Percentiles rank a stretch among this genome's conserved stretches.
phyloP scores from a whole-genome alignment of 2,329 filamentous ascomycete genomes.

The Talaromyces sp. region DNA sequence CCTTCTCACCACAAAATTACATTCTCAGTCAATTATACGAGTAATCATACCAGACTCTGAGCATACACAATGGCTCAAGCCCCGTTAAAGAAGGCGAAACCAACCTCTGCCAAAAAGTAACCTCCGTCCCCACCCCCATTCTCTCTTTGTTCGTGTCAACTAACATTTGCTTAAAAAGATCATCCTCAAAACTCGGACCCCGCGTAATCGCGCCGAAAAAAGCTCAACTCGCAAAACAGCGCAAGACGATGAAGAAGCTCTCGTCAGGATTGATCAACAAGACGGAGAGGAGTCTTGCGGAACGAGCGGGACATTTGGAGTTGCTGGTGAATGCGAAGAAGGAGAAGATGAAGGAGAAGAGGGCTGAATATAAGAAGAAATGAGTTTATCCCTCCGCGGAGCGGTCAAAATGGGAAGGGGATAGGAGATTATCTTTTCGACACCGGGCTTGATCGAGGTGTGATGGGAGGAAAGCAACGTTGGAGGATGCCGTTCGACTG shows the following conservation, averaged over 20 bases:
- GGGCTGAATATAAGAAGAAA: conserved; percentile 19
- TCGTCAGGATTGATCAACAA: conserved; percentile 59
- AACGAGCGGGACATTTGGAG: conserved; percentile 68
- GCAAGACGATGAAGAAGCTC: conserved; percentile 62
- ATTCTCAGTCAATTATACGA: background rate
- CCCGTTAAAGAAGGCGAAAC: conserved; percentile 16
- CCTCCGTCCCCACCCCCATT: too few relatives aligned
- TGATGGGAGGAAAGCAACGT: background rate
- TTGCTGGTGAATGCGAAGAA: conserved; percentile 65
- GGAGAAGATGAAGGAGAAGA: conserved; percentile 45
- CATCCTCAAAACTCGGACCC: conserved; percentile 52
- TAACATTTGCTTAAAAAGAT: background rate
- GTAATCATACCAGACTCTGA: background rate
- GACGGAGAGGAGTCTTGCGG: conserved; percentile 65
- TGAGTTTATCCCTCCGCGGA: background rate
- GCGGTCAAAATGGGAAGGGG: background rate
- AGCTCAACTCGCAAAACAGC: conserved; percentile 55
- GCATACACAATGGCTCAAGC: conserved; percentile 17
- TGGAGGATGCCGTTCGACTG: background rate
- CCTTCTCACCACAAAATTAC: background rate
- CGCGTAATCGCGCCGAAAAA: conserved; percentile 67
- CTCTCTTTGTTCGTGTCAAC: too few relatives aligned
- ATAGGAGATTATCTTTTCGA: too few relatives aligned
- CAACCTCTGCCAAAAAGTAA: conserved; percentile 14
- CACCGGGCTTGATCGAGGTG: background rate